phyloP scores from a whole-genome alignment of 345 rosid species.

The Fremontodendron californicum region DNA sequence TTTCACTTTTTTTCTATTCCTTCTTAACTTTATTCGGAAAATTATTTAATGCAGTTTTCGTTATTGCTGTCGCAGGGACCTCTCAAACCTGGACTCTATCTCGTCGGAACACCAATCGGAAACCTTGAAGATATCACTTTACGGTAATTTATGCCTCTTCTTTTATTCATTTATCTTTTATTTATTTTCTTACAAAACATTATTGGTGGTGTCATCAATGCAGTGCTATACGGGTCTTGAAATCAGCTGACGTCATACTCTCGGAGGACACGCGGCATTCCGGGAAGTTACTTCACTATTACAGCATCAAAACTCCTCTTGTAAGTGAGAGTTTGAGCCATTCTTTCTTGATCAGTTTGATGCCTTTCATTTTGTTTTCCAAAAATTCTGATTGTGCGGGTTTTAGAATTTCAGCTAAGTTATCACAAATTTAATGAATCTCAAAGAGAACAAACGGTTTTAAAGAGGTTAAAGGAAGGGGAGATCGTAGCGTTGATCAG shows the following conservation, averaged over 20 bases:
- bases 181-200: background rate
- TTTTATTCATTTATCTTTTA: background rate
- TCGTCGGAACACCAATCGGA: constrained; percentile 92
- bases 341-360: background rate
- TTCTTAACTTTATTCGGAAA: background rate
- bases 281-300: constrained; percentile 76
- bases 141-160: constrained; percentile 35
- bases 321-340: constrained; percentile 35
- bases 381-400: constrained; percentile 32
- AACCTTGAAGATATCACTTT: constrained; percentile 90
- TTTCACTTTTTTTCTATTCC: background rate
- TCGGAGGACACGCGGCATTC: constrained; percentile 92
- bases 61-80: constrained; percentile 42
- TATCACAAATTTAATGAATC: constrained; percentile 92
- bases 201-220: background rate
- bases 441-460: constrained; percentile 70
- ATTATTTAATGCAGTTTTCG: background rate
- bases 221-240: constrained; percentile 88
- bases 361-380: background rate
- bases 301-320: constrained; percentile 67
- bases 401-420: constrained; percentile 78
- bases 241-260: constrained; percentile 79
- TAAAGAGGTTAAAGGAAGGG: constrained; percentile 69
- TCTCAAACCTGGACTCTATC: constrained; percentile 74
- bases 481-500: constrained; percentile 79